Conservation (phyloP, 208 protist species). For the Trichomonas vaginalis region DNA sequence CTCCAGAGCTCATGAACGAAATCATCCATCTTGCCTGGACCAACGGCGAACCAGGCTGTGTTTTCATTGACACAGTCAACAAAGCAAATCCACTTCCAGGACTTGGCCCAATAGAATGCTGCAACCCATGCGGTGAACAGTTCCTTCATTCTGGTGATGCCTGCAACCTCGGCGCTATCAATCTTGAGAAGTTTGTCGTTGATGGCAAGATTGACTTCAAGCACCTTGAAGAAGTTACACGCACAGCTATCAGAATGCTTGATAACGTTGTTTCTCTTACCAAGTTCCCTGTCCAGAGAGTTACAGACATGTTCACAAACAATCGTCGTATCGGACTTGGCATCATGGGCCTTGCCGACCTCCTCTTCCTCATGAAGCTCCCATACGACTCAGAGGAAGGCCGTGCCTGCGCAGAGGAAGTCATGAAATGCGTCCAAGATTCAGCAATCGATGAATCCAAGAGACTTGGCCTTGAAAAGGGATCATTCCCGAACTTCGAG, state of each 20-base stretch:
- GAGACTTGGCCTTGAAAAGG: not conserved
- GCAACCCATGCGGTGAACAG: constrained; percentile 3
- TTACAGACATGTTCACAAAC: not conserved
- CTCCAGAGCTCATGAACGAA: not conserved
- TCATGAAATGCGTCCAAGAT: not conserved
- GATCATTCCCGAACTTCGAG: not conserved
- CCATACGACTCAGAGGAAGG: constrained; percentile 1
- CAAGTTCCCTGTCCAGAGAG: not conserved
- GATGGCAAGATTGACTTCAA: not conserved
- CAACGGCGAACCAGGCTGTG: not conserved
- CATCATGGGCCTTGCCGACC: not conserved
- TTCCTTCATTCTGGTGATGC: constrained; percentile 1
- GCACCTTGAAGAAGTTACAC: not conserved
- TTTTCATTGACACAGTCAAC: constrained; percentile 3
- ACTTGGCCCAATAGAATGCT: not conserved
- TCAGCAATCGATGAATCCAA: not conserved
- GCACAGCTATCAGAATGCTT: not conserved
- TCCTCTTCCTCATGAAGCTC: not conserved
- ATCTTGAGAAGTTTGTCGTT: not conserved
- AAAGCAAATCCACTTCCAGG: not conserved
- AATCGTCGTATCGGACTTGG: not conserved
- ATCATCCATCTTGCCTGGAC: not conserved
- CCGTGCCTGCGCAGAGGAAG: not conserved
- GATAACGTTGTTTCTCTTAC: not conserved
- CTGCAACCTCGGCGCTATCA: not conserved